Evolutionary conservation across 2,329 filamentous ascomycete genomes (phyloP), one percentile per base, ranked within the genome.

Genomic region (Pseudogymnoascus sp.): DNA sequence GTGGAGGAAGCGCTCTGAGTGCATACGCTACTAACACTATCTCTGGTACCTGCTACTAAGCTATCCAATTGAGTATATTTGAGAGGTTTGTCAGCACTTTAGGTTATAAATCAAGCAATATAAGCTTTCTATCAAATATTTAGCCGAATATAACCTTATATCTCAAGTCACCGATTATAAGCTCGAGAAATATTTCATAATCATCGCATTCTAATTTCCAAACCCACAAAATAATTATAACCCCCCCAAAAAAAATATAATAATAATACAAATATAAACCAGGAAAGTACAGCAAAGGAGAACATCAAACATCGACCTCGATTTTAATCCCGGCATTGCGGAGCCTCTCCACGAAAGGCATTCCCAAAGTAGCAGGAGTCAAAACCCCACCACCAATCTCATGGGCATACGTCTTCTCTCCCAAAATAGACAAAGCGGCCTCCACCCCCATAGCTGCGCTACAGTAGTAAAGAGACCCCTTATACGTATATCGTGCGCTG

Each of bases 321-420:
- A 54, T 32, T 12, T 54, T 30, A 54, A 54, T 30, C 7, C 43
- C 43, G 7, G n/a, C 43, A 32, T 18, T 54, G 43, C 43, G 25
- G 32, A 54, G 43, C 43, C 43, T 54, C 25, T 54, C 43, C 1
- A 54, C 16, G n/a, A 54, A 54, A 54, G 43, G 43, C 38, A 60
- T 74, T 6, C 78, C 79, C 63, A 81, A 61, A 32, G 71, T 75
- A 18, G 77, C 76, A 18, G 79, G 72, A 1, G 79, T 81, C 16
- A 80, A 70, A 43, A 80, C 73, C 4, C 79, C 79, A 18, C 75
- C 74, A 2, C 75, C 71, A 18, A 77, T 72, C 25, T 72, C 70
- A 60, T 72, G 72, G 61, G 70, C 74, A 18, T 77, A 68, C 43
- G 74, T 70, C 37, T 75, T 70, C 62, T 77, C 74, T n/a, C 74